Evolutionary conservation across 495 filamentous ascomycete species (phyloP).

Genomic region (Neurospora sp.): DNA sequence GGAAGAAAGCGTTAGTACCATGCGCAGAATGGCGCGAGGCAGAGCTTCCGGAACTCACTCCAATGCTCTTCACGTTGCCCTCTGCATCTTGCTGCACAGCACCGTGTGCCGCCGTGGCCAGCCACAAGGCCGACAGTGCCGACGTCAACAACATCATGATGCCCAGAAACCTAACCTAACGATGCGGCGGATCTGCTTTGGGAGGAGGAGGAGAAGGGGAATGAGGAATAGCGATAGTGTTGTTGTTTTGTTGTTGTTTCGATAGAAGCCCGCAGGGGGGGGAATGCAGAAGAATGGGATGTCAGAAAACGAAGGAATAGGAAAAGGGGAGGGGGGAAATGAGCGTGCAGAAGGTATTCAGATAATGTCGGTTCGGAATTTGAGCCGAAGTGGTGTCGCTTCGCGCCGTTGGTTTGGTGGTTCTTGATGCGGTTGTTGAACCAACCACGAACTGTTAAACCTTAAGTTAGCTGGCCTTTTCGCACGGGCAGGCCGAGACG

Average conservation of each 20-base stretch:
- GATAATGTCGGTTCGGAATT: neutral
- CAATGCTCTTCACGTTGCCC: slow-evolving; percentile 45
- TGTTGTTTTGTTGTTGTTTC: neutral
- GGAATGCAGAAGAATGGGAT: neutral
- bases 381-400: neutral
- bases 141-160: slow-evolving; percentile 37
- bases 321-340: neutral
- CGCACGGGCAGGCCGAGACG: neutral
- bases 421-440: slow-evolving; percentile 1
- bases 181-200: neutral
- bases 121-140: slow-evolving; percentile 42
- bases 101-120: slow-evolving; percentile 41
- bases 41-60: slow-evolving; percentile 26
- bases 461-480: neutral
- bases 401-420: neutral
- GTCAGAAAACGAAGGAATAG: neutral
- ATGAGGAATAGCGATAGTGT: neutral
- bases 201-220: neutral
- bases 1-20: slow-evolving; percentile 1
- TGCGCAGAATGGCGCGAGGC: neutral
- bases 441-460: neutral
- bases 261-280: neutral
- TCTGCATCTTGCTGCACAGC: slow-evolving; percentile 33
- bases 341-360: neutral
- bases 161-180: neutral